Evolutionary conservation across 352 stramenopile species (phyloP).

Genomic region (Stramenopiles sp.): DNA sequence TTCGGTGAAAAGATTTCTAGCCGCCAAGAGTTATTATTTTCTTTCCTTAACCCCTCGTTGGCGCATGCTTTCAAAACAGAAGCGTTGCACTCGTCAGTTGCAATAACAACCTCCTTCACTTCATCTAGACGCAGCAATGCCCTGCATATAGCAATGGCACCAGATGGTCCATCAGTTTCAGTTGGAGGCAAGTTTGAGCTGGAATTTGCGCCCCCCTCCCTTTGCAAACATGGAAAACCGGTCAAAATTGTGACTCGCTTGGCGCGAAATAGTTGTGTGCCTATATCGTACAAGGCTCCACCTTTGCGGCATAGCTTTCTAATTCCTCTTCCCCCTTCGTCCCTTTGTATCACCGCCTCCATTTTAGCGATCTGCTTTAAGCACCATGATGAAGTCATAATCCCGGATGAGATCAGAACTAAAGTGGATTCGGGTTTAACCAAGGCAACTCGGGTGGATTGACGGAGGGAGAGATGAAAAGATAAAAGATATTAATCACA

Average conservation of each 20-base stretch:
- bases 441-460: too few species aligned
- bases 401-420: too few species aligned
- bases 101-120: neutral
- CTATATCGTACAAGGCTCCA: neutral
- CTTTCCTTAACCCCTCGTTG: neutral
- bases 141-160: neutral
- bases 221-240: neutral
- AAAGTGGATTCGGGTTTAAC: too few species aligned
- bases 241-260: neutral
- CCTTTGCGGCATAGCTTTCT: neutral
- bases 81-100: neutral
- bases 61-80: neutral
- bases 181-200: neutral
- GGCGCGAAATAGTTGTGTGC: neutral
- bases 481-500: too few species aligned
- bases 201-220: neutral
- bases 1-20: neutral
- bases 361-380: neutral
- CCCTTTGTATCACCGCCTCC: neutral
- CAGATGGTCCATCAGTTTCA: neutral
- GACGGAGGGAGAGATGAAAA: too few species aligned
- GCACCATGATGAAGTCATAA: neutral
- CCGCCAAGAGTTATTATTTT: neutral
- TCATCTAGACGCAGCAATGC: neutral
- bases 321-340: neutral